These are phyloP conservation scores for Fusarium setosum DNA, from an alignment of 2,329 filamentous ascomycete genomes.

Conservation along the genomic window DNA sequence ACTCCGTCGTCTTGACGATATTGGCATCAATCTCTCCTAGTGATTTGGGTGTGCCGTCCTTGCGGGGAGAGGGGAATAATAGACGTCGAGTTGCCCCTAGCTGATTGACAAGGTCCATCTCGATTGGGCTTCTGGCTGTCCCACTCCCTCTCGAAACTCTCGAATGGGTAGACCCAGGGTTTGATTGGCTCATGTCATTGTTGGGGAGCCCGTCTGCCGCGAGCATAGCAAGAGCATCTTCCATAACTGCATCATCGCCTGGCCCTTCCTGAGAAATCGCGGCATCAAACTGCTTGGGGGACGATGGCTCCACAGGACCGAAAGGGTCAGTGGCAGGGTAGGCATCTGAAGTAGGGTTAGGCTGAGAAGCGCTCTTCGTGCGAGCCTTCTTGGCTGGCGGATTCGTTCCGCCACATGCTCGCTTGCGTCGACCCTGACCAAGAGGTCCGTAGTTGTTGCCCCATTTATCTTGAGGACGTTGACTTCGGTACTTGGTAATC, in stretches of 20 bases:
- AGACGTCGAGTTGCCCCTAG: slow-evolving; percentile 73
- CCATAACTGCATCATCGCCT: slow-evolving; percentile 3
- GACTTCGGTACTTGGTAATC: slow-evolving; percentile 88
- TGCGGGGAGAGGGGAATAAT: slow-evolving; percentile 81
- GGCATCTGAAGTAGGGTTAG: slow-evolving; percentile 64
- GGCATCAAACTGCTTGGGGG: slow-evolving; percentile 42
- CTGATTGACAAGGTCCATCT: slow-evolving; percentile 59
- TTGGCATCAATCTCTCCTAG: slow-evolving; percentile 69
- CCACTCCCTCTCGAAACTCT: slow-evolving; percentile 65
- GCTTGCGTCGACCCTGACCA: slow-evolving; percentile 63
- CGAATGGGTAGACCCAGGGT: slow-evolving; percentile 63
- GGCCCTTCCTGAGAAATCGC: slow-evolving; percentile 29
- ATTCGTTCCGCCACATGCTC: slow-evolving; percentile 54
- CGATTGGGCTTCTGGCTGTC: slow-evolving; percentile 68
- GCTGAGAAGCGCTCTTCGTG: slow-evolving; percentile 58
- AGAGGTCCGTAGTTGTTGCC: slow-evolving; percentile 69
- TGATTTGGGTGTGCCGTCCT: slow-evolving; percentile 70
- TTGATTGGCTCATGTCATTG: slow-evolving; percentile 37
- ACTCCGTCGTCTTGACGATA: slow-evolving; percentile 57
- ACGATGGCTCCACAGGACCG: slow-evolving; percentile 57
- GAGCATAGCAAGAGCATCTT: slow-evolving; percentile 12
- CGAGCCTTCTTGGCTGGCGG: slow-evolving; percentile 61
- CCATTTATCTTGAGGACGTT: slow-evolving; percentile 88
- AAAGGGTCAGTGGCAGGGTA: slow-evolving; percentile 65
- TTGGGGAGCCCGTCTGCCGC: slow-evolving; percentile 4